A percentile compares a stretch with the other conserved stretches of the same genome.
Evolutionary conservation across 176 grass and related monocot genomes (phyloP).

Genomic region (Musa itinerans): DNA sequence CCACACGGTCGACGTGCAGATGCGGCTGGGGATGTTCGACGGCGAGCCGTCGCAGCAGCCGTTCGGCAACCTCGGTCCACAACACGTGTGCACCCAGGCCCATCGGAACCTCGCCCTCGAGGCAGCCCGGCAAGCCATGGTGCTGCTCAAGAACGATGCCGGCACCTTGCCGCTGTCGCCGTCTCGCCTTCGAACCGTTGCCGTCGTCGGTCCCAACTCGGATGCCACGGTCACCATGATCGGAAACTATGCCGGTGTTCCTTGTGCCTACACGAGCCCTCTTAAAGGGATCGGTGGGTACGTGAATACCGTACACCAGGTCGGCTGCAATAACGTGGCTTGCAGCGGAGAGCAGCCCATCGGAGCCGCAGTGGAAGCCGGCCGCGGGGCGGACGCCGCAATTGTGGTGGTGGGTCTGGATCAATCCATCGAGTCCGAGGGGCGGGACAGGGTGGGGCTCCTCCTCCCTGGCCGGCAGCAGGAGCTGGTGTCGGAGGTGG

Average conservation of each 20-base stretch:
- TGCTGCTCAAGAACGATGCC: conserved; percentile 52
- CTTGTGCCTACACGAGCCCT: conserved; percentile 65
- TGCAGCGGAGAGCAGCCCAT: conserved; percentile 49
- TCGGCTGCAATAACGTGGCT: conserved; percentile 54
- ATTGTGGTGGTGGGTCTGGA: conserved; percentile 52
- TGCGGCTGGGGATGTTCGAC: conserved; percentile 85
- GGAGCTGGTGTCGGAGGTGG: conserved; percentile 65
- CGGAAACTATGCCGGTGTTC: conserved; percentile 69
- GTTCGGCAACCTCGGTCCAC: conserved; percentile 45
- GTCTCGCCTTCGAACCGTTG: conserved; percentile 16
- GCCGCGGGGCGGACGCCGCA: conserved; percentile 36
- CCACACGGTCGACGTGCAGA: conserved; percentile 62
- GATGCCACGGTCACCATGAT: conserved; percentile 72
- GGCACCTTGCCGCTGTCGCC: conserved; percentile 30
- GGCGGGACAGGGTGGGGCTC: conserved; percentile 29
- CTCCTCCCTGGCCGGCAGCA: conserved; percentile 64
- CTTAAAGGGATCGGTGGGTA: conserved; percentile 47
- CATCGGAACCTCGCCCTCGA: conserved; percentile 58
- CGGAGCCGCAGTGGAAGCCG: conserved; percentile 20
- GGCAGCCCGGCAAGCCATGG: conserved; percentile 52
- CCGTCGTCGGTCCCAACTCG: conserved; percentile 61
- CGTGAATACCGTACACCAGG: conserved; percentile 20
- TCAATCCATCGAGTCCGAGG: conserved; percentile 56
- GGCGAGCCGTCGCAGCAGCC: conserved; percentile 38
- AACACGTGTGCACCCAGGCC: conserved; percentile 43